phyloP scores from a whole-genome alignment of 345 rosid genomes.

The Moricandia arvensis region DNA sequence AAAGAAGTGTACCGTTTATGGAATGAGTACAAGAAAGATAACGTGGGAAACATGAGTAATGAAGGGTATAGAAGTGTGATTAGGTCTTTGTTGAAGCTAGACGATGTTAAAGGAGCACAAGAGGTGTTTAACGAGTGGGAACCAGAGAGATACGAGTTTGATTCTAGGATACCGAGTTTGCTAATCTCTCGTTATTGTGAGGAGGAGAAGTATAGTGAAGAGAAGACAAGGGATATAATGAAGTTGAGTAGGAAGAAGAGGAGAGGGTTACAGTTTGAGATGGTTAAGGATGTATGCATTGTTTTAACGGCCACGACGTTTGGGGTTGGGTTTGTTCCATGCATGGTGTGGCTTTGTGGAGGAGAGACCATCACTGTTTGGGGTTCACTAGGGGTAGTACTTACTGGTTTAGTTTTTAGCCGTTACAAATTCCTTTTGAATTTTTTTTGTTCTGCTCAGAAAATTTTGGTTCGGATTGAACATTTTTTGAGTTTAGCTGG shows the following conservation, averaged over 20 bases:
- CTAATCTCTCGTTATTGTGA: conserved; percentile 1
- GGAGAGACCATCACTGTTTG: not conserved
- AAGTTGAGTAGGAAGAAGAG: not conserved
- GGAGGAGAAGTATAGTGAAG: not conserved
- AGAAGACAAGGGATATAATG: not conserved
- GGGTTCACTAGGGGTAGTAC: not conserved
- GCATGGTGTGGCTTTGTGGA: not conserved
- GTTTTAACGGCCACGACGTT: not conserved
- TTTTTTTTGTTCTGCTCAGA: not conserved
- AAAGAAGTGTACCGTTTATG: conserved; percentile 6
- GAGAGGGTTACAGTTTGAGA: not conserved
- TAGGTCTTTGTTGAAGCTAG: conserved; percentile 5
- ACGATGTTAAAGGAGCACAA: conserved; percentile 7
- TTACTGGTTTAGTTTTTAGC: not conserved
- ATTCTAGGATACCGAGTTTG: not conserved
- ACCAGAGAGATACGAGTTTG: not conserved
- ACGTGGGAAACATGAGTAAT: not conserved
- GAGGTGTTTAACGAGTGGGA: not conserved
- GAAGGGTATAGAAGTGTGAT: conserved; percentile 3
- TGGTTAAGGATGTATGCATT: not conserved
- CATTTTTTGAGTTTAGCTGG: not conserved
- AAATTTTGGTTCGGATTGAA: not conserved
- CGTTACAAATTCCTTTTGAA: not conserved
- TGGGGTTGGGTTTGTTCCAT: not conserved
- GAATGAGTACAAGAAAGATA: not conserved